These are phyloP conservation scores for Quercus engelmannii DNA, from an alignment of 306 rosid species.

Conservation along the genomic window DNA sequence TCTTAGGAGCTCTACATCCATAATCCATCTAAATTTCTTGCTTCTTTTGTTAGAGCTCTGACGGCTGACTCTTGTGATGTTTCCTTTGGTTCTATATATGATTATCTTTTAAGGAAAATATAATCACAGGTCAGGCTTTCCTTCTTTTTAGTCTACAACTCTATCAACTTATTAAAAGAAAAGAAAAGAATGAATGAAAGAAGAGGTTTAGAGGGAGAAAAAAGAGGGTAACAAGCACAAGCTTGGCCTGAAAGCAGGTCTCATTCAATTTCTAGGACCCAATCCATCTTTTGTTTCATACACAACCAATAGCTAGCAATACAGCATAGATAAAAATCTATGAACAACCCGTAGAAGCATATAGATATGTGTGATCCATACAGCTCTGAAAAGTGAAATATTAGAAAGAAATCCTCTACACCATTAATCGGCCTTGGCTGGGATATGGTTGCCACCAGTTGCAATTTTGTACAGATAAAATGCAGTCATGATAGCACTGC, in stretches of 20 bases:
- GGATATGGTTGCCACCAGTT: slow-evolving; percentile 83
- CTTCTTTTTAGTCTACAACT: too few relatives aligned
- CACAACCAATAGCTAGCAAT: background rate
- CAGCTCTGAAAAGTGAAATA: background rate
- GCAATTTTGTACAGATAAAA: slow-evolving; percentile 79
- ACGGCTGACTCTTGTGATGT: too few relatives aligned
- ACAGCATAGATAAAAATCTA: background rate
- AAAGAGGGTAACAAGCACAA: background rate
- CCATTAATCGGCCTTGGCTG: slow-evolving; percentile 56
- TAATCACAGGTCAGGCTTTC: too few relatives aligned
- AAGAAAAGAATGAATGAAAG: background rate
- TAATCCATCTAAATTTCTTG: too few relatives aligned
- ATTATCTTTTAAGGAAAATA: too few relatives aligned
- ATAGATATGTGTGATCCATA: background rate
- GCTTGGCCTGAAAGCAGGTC: background rate
- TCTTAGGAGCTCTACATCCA: too few relatives aligned
- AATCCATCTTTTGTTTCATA: background rate
- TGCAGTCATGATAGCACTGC: slow-evolving; percentile 71
- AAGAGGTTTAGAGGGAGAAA: background rate
- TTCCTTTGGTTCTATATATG: too few relatives aligned
- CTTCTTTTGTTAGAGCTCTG: too few relatives aligned
- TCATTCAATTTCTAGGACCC: background rate
- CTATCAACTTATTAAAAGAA: background rate
- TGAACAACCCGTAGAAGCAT: background rate
- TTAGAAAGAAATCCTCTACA: background rate